phyloP scores from a whole-genome alignment of 2,329 filamentous ascomycete species.

The Trichoderma simmonsii region DNA sequence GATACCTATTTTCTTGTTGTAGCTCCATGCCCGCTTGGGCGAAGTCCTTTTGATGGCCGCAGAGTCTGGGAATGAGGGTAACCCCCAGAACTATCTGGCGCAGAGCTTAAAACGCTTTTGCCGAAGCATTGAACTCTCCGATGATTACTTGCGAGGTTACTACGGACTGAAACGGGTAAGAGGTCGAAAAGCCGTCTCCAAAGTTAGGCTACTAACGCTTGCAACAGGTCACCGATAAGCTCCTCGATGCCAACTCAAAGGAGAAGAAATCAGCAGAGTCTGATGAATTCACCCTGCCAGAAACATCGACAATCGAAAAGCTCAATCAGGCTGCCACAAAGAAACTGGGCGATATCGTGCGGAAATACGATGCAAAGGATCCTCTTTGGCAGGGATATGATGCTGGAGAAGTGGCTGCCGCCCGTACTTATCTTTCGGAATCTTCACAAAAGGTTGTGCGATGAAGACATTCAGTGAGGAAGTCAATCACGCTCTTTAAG shows the following conservation, averaged over 20 bases:
- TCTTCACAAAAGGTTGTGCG: conserved; percentile 45
- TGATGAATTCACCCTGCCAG: conserved; percentile 53
- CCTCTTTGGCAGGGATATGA: conserved; percentile 71
- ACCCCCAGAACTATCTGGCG: conserved; percentile 53
- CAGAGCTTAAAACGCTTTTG: conserved; percentile 83
- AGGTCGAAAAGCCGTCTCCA: not conserved
- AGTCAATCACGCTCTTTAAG: not conserved
- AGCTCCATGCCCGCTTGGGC: conserved; percentile 84
- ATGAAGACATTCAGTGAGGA: conserved; percentile 27
- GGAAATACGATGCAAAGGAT: conserved; percentile 58
- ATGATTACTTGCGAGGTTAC: conserved; percentile 86
- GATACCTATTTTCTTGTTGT: conserved; percentile 24
- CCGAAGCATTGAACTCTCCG: conserved; percentile 88
- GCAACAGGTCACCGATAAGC: conserved; percentile 46
- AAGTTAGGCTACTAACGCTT: conserved; percentile 6
- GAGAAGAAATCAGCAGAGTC: conserved; percentile 47
- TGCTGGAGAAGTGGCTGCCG: conserved; percentile 67
- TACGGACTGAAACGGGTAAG: conserved; percentile 83
- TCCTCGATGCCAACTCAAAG: conserved; percentile 45
- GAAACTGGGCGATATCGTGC: conserved; percentile 74
- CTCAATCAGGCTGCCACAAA: conserved; percentile 70
- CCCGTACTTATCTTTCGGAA: conserved; percentile 61
- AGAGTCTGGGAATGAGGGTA: conserved; percentile 40
- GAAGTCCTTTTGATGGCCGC: conserved; percentile 76
- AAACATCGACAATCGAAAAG: conserved; percentile 57